Percentiles rank a stretch among this genome's conserved stretches.
Evolutionary conservation across 108 stramenopile genomes (phyloP).

Genomic region (Pelagomonas calceolata): DNA sequence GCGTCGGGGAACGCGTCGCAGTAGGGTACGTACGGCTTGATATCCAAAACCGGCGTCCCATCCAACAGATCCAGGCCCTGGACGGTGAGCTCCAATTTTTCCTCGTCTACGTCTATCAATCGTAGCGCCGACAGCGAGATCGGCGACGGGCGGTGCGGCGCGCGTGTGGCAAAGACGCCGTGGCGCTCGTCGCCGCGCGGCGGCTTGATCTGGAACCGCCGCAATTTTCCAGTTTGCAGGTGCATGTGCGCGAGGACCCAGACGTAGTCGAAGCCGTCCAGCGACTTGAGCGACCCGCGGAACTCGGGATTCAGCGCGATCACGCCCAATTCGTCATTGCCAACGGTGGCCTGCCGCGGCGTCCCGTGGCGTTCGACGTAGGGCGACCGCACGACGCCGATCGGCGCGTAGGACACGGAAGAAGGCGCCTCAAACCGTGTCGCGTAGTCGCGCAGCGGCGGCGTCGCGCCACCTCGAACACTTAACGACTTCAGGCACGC

Average conservation of each 20-base stretch:
- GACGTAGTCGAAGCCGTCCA: conserved; percentile 32
- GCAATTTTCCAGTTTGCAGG: conserved; percentile 32
- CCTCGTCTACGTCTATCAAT: conserved; percentile 33
- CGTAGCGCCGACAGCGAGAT: conserved; percentile 77
- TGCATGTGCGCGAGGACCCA: conserved; percentile 37
- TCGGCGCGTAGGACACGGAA: background rate
- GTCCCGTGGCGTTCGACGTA: conserved; percentile 30
- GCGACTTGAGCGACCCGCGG: conserved; percentile 18
- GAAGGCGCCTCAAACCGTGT: background rate
- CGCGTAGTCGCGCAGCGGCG: background rate
- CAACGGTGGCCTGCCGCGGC: conserved; percentile 27
- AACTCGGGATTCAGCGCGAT: background rate
- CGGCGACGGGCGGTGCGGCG: conserved; percentile 89
- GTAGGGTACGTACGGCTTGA: conserved; percentile 79
- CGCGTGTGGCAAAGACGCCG: conserved; percentile 79
- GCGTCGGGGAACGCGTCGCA: conserved; percentile 33
- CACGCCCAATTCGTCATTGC: background rate
- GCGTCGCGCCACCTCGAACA: too few species aligned
- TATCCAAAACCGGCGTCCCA: conserved; percentile 81
- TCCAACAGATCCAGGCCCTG: conserved; percentile 64
- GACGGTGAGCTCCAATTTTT: conserved; percentile 11
- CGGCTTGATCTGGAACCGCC: background rate
- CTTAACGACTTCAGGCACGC: too few species aligned
- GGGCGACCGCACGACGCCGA: conserved; percentile 22
- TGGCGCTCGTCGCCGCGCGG: conserved; percentile 70